Percentiles rank a stretch among this genome's conserved stretches.
phyloP scores from a whole-genome alignment of 179 eudicot species.

The Monotropa hypopitys region DNA sequence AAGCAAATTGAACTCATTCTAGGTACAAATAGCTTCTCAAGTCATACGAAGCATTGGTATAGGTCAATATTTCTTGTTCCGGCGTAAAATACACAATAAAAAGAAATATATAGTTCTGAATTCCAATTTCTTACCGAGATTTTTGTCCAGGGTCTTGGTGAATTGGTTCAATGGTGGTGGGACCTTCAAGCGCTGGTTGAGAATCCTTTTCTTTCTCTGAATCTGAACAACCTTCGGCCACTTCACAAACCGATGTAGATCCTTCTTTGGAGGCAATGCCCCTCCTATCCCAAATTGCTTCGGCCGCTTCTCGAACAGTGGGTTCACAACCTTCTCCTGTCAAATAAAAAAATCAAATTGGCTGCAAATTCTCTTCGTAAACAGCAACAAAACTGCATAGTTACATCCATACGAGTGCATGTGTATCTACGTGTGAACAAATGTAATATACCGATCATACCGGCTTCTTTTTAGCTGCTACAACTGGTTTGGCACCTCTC shows the following conservation, averaged over 20 bases:
- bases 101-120: background rate
- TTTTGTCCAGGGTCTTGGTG: conserved; percentile 81
- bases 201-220: conserved; percentile 71
- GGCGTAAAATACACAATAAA: background rate
- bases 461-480: conserved; percentile 13
- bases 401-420: background rate
- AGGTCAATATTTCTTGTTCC: background rate
- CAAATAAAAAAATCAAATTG: background rate
- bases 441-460: background rate
- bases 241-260: conserved; percentile 58
- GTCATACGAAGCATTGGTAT: background rate
- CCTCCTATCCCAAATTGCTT: conserved; percentile 97
- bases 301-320: conserved; percentile 71
- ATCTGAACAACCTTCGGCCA: conserved; percentile 79
- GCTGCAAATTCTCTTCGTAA: background rate
- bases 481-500: conserved; percentile 10
- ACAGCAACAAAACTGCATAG: background rate
- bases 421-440: background rate
- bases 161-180: conserved; percentile 86
- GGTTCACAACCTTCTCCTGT: conserved; percentile 64
- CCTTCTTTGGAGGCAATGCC: conserved; percentile 81
- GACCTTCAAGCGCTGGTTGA: conserved; percentile 84
- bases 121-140: conserved; percentile 35
- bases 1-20: too few species aligned
- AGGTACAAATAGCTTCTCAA: background rate